phyloP scores from a whole-genome alignment of 164 flowering plant species.

The Umbilicus rupestris region DNA sequence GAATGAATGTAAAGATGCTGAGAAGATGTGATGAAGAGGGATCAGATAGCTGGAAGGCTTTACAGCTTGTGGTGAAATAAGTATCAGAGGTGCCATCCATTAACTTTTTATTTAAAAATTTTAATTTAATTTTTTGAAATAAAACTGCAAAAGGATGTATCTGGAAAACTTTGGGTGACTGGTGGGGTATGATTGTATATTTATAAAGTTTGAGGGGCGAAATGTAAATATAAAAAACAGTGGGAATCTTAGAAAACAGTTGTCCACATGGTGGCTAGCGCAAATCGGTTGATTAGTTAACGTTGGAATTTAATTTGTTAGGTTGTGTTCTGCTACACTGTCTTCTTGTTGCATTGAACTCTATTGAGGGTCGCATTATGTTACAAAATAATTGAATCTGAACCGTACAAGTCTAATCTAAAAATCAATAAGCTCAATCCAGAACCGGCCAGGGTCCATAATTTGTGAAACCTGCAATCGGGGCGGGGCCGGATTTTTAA shows the following conservation, averaged over 20 bases:
- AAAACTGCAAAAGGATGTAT: too few species aligned
- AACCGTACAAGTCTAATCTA: too few species aligned
- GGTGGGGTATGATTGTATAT: neutral
- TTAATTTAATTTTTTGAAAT: too few species aligned
- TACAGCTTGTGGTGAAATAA: neutral
- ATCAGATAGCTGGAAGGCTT: neutral
- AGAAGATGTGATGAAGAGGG: neutral
- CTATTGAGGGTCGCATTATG: too few species aligned
- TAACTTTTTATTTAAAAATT: too few species aligned
- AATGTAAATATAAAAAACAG: neutral
- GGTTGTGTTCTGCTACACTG: conserved; percentile 1
- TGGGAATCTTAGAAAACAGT: neutral
- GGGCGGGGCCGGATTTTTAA: too few species aligned
- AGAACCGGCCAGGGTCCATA: too few species aligned
- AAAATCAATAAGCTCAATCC: too few species aligned
- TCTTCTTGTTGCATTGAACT: neutral
- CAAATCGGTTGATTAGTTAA: neutral
- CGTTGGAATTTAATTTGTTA: neutral
- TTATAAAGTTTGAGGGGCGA: neutral
- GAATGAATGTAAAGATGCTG: neutral
- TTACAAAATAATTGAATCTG: too few species aligned
- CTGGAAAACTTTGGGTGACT: too few species aligned
- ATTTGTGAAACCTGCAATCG: too few species aligned
- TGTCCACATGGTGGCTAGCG: neutral
- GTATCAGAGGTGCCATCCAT: neutral